Conservation (phyloP, 192 early-diverging fungal species). For the Coemansia nantahalensis region DNA sequence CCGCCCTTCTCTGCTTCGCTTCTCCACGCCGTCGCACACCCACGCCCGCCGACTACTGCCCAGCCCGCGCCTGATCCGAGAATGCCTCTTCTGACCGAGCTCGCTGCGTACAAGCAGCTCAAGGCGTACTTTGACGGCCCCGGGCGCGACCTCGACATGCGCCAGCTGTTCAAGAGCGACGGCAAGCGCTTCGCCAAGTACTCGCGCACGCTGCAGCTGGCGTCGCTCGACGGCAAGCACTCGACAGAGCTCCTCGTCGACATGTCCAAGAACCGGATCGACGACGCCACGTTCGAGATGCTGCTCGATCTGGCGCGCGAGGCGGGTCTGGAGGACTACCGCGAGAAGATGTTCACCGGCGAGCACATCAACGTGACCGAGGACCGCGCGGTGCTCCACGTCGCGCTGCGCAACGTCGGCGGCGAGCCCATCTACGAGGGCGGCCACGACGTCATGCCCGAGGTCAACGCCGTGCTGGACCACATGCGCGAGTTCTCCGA, state of each 20-base stretch:
- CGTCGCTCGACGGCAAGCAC: slow-evolving; percentile 52
- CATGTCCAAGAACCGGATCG: slow-evolving; percentile 95
- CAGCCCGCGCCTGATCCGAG: too few relatives aligned
- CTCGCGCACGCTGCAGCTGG: slow-evolving; percentile 65
- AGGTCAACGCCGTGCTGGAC: slow-evolving; percentile 89
- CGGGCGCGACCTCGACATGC: slow-evolving; percentile 74
- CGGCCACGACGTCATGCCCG: slow-evolving; percentile 92
- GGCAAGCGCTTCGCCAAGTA: slow-evolving; percentile 75
- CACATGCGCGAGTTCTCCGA: slow-evolving; percentile 89
- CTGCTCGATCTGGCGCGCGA: slow-evolving; percentile 82
- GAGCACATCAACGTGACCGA: slow-evolving; percentile 97
- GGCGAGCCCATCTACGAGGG: slow-evolving; percentile 82
- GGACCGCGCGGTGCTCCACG: slow-evolving; percentile 92
- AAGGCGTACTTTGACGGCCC: slow-evolving; percentile 80
- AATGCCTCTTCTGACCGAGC: slow-evolving; percentile 75
- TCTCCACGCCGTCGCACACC: too few relatives aligned
- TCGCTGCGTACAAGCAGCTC: slow-evolving; percentile 83
- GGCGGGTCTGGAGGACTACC: slow-evolving; percentile 81
- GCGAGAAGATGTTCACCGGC: slow-evolving; percentile 92
- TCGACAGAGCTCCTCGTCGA: slow-evolving; percentile 76
- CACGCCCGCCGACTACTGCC: too few relatives aligned
- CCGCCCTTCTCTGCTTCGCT: too few relatives aligned
- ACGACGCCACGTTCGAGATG: slow-evolving; percentile 73
- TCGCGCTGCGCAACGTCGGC: slow-evolving; percentile 88
- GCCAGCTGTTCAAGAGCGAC: slow-evolving; percentile 77